Percentiles rank a stretch among this genome's conserved stretches.
These are phyloP conservation scores for Wickerhamiella hasegawae DNA, from an alignment of 805 yeast species.

Conservation along the genomic window DNA sequence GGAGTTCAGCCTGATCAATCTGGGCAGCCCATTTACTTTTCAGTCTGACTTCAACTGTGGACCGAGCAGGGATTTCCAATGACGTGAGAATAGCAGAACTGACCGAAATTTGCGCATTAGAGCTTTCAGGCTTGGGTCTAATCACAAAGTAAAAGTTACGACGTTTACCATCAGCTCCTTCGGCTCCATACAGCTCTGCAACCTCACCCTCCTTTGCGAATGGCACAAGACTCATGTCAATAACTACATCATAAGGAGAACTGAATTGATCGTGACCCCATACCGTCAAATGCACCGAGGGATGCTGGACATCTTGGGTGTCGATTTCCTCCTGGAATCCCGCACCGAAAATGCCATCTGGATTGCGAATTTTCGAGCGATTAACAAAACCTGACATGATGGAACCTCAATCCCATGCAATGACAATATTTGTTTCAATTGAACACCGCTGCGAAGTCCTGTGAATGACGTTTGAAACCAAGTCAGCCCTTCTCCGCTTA, in stretches of 20 bases:
- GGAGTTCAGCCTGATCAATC: conserved; percentile 70
- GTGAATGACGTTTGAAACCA: too few relatives aligned
- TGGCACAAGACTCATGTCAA: conserved; percentile 44
- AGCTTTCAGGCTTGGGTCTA: conserved; percentile 8
- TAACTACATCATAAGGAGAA: conserved; percentile 40
- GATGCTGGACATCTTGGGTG: neutral
- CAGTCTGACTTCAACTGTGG: conserved; percentile 42
- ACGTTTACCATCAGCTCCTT: conserved; percentile 18
- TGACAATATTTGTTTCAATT: too few relatives aligned
- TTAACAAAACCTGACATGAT: too few relatives aligned
- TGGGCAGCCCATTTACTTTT: conserved; percentile 31
- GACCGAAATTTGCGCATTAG: conserved; percentile 13
- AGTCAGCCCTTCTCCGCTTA: too few relatives aligned
- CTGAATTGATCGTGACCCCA: conserved; percentile 53
- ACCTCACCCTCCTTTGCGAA: conserved; percentile 60
- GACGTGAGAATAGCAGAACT: conserved; percentile 9
- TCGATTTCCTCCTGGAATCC: neutral
- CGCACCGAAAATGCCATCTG: neutral
- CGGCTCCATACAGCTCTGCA: conserved; percentile 35
- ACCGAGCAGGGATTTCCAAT: conserved; percentile 51
- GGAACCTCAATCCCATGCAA: too few relatives aligned
- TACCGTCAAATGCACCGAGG: conserved; percentile 14
- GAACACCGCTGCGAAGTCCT: too few relatives aligned
- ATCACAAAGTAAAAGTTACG: conserved; percentile 16
- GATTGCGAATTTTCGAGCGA: neutral